phyloP scores from a whole-genome alignment of 805 yeast species.

The Suhomyces tanzawaensis region DNA sequence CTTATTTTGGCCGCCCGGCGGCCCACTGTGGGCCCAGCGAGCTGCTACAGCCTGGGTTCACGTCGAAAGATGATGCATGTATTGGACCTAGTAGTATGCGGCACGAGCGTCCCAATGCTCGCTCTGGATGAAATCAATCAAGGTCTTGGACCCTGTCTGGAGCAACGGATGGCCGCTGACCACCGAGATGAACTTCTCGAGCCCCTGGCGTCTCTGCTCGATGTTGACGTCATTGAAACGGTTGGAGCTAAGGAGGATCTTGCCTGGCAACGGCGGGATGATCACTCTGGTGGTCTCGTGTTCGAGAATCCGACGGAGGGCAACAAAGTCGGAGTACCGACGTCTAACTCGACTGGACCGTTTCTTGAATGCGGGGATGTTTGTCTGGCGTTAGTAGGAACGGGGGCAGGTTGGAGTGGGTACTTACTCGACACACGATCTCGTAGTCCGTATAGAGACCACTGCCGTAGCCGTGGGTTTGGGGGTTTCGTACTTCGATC shows the following conservation, averaged over 20 bases:
- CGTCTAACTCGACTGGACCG: conserved; percentile 70
- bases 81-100: conserved; percentile 13
- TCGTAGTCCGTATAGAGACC: conserved; percentile 90
- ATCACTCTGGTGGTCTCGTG: conserved; percentile 76
- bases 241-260: conserved; percentile 61
- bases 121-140: conserved; percentile 83
- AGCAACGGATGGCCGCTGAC: conserved; percentile 93
- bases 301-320: conserved; percentile 69
- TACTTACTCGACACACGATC: conserved; percentile 63
- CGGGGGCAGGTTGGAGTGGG: not conserved
- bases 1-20: too few species aligned
- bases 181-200: conserved; percentile 70
- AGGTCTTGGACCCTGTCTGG: conserved; percentile 78
- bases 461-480: conserved; percentile 64
- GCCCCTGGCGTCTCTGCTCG: conserved; percentile 77
- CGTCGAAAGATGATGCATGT: not conserved
- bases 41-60: too few species aligned
- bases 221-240: conserved; percentile 80
- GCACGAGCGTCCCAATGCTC: conserved; percentile 61
- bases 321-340: conserved; percentile 86
- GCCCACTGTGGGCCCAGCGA: too few species aligned
- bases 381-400: conserved; percentile 49
- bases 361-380: conserved; percentile 80
- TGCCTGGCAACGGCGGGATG: conserved; percentile 90
- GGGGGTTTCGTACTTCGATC: conserved; percentile 75